Percentiles rank a stretch among this genome's conserved stretches.
Conservation (phyloP, 805 yeast species). For the Lachancea dasiensis region DNA sequence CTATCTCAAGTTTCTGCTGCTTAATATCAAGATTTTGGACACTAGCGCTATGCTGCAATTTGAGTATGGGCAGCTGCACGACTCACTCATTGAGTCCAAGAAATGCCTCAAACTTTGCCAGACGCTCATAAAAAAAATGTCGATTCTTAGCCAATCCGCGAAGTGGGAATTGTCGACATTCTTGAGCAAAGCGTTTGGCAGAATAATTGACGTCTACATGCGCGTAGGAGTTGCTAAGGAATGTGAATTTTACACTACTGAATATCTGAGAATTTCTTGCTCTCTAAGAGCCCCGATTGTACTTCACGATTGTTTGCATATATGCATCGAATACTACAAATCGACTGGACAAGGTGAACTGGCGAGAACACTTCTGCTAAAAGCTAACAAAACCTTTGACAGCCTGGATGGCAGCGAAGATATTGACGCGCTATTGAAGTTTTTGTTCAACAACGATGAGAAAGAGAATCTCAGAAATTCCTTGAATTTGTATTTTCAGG, state of each 20-base stretch:
- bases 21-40: slow-evolving; percentile 21
- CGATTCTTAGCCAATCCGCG: slow-evolving; percentile 22
- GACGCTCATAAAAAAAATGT: slow-evolving; percentile 43
- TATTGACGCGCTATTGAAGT: slow-evolving; percentile 19
- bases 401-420: slow-evolving; percentile 25
- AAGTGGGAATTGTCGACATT: slow-evolving; percentile 35
- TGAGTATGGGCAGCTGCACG: slow-evolving; percentile 13
- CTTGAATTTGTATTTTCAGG: slow-evolving; percentile 18
- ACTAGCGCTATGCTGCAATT: slow-evolving; percentile 22
- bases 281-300: slow-evolving; percentile 26
- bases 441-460: slow-evolving; percentile 20
- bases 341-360: slow-evolving; percentile 17
- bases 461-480: slow-evolving; percentile 18
- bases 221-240: slow-evolving; percentile 56
- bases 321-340: slow-evolving; percentile 19
- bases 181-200: slow-evolving; percentile 36
- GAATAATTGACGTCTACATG: slow-evolving; percentile 36
- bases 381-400: slow-evolving; percentile 21
- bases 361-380: slow-evolving; percentile 9
- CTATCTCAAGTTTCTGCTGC: slow-evolving; percentile 27
- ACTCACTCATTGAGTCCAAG: slow-evolving; percentile 37
- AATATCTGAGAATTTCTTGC: slow-evolving; percentile 38
- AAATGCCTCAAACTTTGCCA: slow-evolving; percentile 46
- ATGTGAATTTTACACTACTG: slow-evolving; percentile 47
- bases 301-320: slow-evolving; percentile 18